Evolutionary conservation across 768 basidiomycete species (phyloP), one percentile per base, ranked within the genome.

Genomic region (Inosperma sp.): DNA sequence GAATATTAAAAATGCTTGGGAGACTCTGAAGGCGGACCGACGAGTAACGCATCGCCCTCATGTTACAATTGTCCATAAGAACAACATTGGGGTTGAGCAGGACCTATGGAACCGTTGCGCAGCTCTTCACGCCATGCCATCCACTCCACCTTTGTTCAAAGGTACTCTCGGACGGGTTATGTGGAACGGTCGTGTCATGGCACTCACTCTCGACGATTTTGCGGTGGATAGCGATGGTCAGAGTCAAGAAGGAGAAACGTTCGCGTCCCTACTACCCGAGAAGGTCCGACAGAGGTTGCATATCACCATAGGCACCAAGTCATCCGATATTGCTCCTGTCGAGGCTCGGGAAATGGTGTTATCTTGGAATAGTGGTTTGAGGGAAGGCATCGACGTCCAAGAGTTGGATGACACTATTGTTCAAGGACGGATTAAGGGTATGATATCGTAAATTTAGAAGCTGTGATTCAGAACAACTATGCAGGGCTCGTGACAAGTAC

Each of bases 51-150:
- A 65, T 33, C 68, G 76, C 3, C 92, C 94, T 1, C 96, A 98
- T 67, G 75, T 96, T 49, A 98, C 95, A 2, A 71, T 98, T 52
- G 84, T 86, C 25, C 96, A 99, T 66, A 83, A 82, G 46, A 61
- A 60, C 17, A 56, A 33, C 22, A 26, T 34, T 19, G 47, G 31
- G 7, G 25, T 12, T 37, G 61, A 62, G 60, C 52, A 59, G 35
- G 62, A 56, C 8, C 51, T 78, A 3, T 80, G 80, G 79, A 72
- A 76, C 13, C 64, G 66, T 8, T 89, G 88, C 60, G 60, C 58
- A 14, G 61, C 49, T 5, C 65, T 89, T 19, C 63, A 75, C 26
- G 51, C 60, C 10, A 61, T 53, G 26, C 21, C 53, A 58, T 23
- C 49, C 14, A 36, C 50, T 0, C 73, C 80, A 9, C 82, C 84